Evolutionary conservation across 1,284 basidiomycete genomes (phyloP), one percentile per base, ranked within the genome.

Genomic region (Papiliotrema nemorosa): DNA sequence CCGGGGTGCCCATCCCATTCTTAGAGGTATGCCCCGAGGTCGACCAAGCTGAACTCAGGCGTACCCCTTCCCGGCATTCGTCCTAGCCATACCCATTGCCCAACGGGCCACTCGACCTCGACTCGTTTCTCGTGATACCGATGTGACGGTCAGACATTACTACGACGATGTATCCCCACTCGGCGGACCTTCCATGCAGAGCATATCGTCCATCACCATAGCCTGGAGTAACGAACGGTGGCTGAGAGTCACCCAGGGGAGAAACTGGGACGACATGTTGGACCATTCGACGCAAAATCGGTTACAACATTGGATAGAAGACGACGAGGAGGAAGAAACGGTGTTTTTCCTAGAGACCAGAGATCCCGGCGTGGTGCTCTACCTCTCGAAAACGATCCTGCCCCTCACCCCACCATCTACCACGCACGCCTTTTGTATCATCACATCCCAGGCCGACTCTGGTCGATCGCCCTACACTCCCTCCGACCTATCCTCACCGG

Each of bases 21-120:
- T 56, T 69, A n/a, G 64, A 69, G 55, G 67, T 67, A 51, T 57
- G 66, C 48, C 1, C 2, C 1, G 5, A 24, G 2, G 49, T 20
- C n/a, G 35, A 12, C 35, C 18, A 45, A 20, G 18, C 27, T 14
- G 3, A 26, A 7, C 18, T 12, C 39, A 69, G 67, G 55, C 64
- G 20, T 67, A 67, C 37, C 67, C 66, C 3, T 66, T 63, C 40
- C 62, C 66, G 1, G 61, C 63, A 2, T 61, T 66, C 40, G 64
- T 65, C 22, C 40, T 67, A 7, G 44, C 55, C 37, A 47, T 62
- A 9, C 59, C 62, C 12, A 20, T 27, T 16, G 18, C 45, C 6
- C 20, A 44, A 2, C 14, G 27, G 0, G 29, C 35, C 7, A 42
- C 45, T 9, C 52, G 63, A 44, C 63, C 65, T 5, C 42, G 52